phyloP scores from a whole-genome alignment of 228 moss, liverwort and hornwort genomes.

The Sphagnum magellanicum region DNA sequence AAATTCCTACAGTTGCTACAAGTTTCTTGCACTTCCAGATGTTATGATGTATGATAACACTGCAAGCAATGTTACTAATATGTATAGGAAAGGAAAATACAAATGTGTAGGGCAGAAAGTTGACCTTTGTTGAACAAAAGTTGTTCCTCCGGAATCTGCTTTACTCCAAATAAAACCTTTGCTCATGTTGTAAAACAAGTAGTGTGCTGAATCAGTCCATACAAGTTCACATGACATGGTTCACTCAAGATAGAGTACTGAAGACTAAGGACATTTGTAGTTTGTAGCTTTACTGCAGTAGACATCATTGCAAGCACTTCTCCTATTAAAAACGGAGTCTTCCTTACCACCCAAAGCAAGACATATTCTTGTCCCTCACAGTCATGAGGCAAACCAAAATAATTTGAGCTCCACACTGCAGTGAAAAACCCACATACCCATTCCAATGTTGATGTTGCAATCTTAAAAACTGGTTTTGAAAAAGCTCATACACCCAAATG shows the following conservation, averaged over 20 bases:
- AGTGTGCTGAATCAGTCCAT: slow-evolving; percentile 41
- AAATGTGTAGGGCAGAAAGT: background rate
- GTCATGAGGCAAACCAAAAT: slow-evolving; percentile 86
- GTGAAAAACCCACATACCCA: background rate
- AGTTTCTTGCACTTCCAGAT: background rate
- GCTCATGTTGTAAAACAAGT: slow-evolving; percentile 88
- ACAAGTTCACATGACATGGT: background rate
- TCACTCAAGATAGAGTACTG: background rate
- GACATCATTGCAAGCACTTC: background rate
- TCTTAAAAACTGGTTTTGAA: too few relatives aligned
- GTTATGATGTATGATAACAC: background rate
- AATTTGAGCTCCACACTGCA: slow-evolving; percentile 67
- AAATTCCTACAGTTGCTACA: background rate
- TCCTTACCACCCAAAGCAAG: slow-evolving; percentile 73
- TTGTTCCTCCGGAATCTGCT: slow-evolving; percentile 23
- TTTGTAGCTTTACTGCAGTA: background rate
- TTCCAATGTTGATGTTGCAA: too few relatives aligned
- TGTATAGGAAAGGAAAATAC: background rate
- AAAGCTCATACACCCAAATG: too few relatives aligned
- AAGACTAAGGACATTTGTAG: background rate
- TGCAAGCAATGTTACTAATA: background rate
- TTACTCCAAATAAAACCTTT: slow-evolving; percentile 30
- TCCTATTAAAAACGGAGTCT: too few relatives aligned
- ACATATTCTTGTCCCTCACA: slow-evolving; percentile 99
- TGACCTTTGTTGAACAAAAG: slow-evolving; percentile 50